Evolutionary conservation across 1,139 yeast species (phyloP), one percentile per base, ranked within the genome.

Genomic region (Blastobotrys niveus): DNA sequence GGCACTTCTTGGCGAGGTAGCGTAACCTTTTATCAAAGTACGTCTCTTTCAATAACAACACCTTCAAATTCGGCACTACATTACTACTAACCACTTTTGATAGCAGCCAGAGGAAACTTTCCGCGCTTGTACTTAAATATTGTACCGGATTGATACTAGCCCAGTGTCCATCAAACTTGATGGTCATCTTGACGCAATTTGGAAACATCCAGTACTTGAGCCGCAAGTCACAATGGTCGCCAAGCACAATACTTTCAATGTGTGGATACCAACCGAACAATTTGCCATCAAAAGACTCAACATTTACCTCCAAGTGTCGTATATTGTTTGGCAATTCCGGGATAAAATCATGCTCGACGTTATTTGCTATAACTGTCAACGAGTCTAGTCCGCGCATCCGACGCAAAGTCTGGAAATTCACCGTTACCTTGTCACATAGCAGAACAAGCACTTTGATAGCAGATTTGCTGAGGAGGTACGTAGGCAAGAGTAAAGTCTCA

Each of bases 211-310:
- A 2, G 18, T 24, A 19, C 3, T 20, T 12, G n/a, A 41, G 30
- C 17, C 44, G 38, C 22, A n/a, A 15, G 20, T 41, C 44, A n/a
- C 26, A 29, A n/a, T 24, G 22, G 10, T 35, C 34, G 7, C 36
- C 20, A 8, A 41, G n/a, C 18, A 2, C 17, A 10, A 41, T 3
- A 2, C 6, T 12, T 6, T 24, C n/a, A 3, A 41, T 29, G 5
- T 10, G 14, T 5, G 24, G 7, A 30, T 41, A 41, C 5, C 20
- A 14, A 15, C 4, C 17, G 12, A 24, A 15, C 29, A 41, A 22
- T 14, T 18, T 17, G 10, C 19, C 20, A 10, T 30, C 10, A 14
- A 41, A 15, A 8, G 25, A 14, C 14, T 19, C 17, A 8, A 41
- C 34, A 21, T 41, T 40, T 8, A 41, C 18, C 25, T 41, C 44